Base-by-base conservation (phyloP, 345 rosid species). In the Fremontodendron californicum region DNA sequence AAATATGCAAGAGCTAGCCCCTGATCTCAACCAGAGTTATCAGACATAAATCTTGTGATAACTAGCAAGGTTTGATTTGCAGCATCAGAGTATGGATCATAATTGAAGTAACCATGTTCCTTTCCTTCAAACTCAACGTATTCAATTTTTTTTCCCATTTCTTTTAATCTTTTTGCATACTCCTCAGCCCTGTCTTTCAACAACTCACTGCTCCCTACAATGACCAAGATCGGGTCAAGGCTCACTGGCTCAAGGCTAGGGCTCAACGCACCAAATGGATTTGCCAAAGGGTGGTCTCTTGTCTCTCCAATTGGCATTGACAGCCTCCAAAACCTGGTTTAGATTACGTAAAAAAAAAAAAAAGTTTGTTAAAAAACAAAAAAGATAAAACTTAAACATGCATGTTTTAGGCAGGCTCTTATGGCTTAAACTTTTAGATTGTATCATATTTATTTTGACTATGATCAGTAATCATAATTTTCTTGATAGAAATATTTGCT, bases 241-340 rank as follows among this genome's bases (percentile, higher is more conserved):
- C 9, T 77, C 33, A 84, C 67, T 2, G 67, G 7, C 69, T 92
- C 84, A 0, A 92, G 86, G 61, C 79, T 82, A 51, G 83, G 87
- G 84, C 93, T 92, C 37, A 3, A 63, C 0, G 92, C 90, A 73
- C 96, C 98, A 57, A 92, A 91, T 31, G 98, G 98, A 80, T 94
- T 94, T 19, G 89, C 93, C 65, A 86, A 79, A 43, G 87, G 92
- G 77, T 91, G 93, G 83, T 92, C 98, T 73, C 96, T 88, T 48
- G 75, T 82, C 83, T 84, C 94, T 63, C 90, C 94, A 31, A 39
- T 23, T 1, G 98, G 97, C 77, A 94, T 45, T 18, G 94, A 86
- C 29, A 94, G 78, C 86, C 96, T 92, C 98, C 98, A 94, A 82
- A 94, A 92, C 75, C 98, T 94, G 21, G 18, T 33, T 9, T 15